Evolutionary conservation across 2,329 filamentous ascomycete species (phyloP).

Genomic region (Rutstroemia sydowiana): DNA sequence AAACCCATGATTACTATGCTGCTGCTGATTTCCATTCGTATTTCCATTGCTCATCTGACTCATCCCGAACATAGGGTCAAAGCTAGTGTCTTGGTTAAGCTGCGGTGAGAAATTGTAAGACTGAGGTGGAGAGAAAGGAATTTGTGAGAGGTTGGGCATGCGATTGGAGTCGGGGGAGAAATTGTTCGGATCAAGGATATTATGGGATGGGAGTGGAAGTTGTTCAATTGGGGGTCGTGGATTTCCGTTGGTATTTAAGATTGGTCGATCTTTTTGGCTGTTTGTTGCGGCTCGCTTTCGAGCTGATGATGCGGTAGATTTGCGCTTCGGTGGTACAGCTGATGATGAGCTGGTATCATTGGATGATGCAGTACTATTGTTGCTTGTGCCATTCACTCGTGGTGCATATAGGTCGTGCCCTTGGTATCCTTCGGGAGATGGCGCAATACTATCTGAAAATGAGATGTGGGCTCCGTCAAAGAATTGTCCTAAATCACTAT

Average conservation of each 20-base stretch:
- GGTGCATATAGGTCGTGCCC: slow-evolving; percentile 42
- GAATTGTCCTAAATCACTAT: slow-evolving; percentile 48
- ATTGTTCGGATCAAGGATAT: background rate
- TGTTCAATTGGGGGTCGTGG: slow-evolving; percentile 2
- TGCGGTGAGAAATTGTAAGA: slow-evolving; percentile 19
- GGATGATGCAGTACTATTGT: slow-evolving; percentile 13
- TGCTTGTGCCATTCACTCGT: slow-evolving; percentile 30
- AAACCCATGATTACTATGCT: too few relatives aligned
- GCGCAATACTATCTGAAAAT: slow-evolving; percentile 57
- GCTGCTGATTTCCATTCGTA: slow-evolving; percentile 46
- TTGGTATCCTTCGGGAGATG: slow-evolving; percentile 47
- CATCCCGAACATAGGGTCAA: slow-evolving; percentile 54
- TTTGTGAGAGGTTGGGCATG: slow-evolving; percentile 3
- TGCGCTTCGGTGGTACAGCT: slow-evolving; percentile 8
- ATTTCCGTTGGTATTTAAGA: slow-evolving; percentile 24
- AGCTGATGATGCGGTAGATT: slow-evolving; percentile 23
- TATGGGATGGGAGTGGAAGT: slow-evolving; percentile 2
- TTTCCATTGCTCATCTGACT: slow-evolving; percentile 41
- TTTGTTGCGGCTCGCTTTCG: slow-evolving; percentile 31
- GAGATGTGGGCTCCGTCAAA: slow-evolving; percentile 72
- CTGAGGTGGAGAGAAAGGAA: slow-evolving; percentile 29
- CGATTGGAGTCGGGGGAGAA: background rate
- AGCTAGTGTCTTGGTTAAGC: slow-evolving; percentile 25
- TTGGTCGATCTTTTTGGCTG: slow-evolving; percentile 23
- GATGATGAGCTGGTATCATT: background rate